These are phyloP conservation scores for Artemisia argyi DNA, from an alignment of 129 eudicot genomes.

Conservation along the genomic window DNA sequence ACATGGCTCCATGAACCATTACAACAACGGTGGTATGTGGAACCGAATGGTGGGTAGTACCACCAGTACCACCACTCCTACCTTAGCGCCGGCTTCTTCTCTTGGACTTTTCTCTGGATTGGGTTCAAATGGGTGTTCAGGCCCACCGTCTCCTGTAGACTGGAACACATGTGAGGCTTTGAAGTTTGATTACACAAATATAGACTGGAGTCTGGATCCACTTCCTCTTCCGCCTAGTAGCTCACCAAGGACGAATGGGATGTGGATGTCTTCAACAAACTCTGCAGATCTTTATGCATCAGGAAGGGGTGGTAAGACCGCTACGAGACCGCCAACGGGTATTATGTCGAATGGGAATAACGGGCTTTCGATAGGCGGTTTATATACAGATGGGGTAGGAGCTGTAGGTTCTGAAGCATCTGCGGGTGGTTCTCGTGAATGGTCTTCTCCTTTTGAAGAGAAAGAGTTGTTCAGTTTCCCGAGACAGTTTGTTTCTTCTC, in stretches of 20 bases:
- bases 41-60: constrained; percentile 34
- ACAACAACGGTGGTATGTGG: constrained; percentile 51
- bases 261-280: constrained; percentile 45
- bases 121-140: constrained; percentile 66
- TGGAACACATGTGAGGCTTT: constrained; percentile 66
- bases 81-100: constrained; percentile 79
- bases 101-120: constrained; percentile 81
- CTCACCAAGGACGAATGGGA: constrained; percentile 42
- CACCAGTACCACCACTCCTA: constrained; percentile 42
- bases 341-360: constrained; percentile 37
- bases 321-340: constrained; percentile 48
- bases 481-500: constrained; percentile 91
- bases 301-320: constrained; percentile 33
- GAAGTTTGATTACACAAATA: constrained; percentile 70
- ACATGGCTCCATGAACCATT: constrained; percentile 30
- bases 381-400: constrained; percentile 42
- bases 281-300: constrained; percentile 19
- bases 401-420: constrained; percentile 41
- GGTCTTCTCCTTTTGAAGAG: constrained; percentile 96
- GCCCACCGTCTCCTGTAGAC: constrained; percentile 73
- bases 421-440: constrained; percentile 68
- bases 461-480: constrained; percentile 80
- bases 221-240: constrained; percentile 33
- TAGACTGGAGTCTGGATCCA: constrained; percentile 86
- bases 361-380: constrained; percentile 29